A percentile compares a stretch with the other conserved stretches of the same genome.
phyloP scores from a whole-genome alignment of 305 asterid genomes.

The Rubia balearica region DNA sequence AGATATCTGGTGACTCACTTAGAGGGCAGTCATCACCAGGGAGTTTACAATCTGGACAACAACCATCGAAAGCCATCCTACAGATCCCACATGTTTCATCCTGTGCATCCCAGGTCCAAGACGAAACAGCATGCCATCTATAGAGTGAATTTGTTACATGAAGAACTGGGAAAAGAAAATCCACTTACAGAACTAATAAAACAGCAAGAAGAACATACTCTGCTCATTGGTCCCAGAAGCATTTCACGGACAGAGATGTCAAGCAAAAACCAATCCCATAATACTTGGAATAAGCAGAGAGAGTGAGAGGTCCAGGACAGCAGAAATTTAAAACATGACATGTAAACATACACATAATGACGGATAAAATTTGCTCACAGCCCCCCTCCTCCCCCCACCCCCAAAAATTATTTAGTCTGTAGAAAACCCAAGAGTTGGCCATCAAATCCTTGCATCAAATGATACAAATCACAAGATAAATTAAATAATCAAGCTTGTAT shows the following conservation, averaged over 20 bases:
- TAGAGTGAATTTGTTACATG: slow-evolving; percentile 3
- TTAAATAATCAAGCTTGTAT: not conserved
- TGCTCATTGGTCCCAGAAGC: slow-evolving; percentile 26
- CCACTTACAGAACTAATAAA: not conserved
- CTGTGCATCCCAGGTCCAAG: slow-evolving; percentile 93
- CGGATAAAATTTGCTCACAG: not conserved
- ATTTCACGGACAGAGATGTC: slow-evolving; percentile 25
- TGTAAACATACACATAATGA: slow-evolving; percentile 1
- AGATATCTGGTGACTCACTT: slow-evolving; percentile 31
- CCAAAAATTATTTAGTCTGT: not conserved
- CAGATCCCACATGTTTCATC: slow-evolving; percentile 91
- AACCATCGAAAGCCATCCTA: slow-evolving; percentile 84
- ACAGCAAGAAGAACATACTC: slow-evolving; percentile 43
- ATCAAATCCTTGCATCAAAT: not conserved
- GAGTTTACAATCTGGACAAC: slow-evolving; percentile 88
- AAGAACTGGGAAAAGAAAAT: not conserved
- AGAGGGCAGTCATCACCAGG: slow-evolving; percentile 92
- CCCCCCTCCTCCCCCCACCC: not conserved
- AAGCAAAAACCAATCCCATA: slow-evolving; percentile 29
- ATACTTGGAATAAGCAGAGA: slow-evolving; percentile 6
- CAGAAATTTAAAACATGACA: not conserved
- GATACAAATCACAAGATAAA: not conserved
- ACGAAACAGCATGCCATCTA: slow-evolving; percentile 84
- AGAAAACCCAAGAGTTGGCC: not conserved
- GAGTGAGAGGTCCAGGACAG: slow-evolving; percentile 4